Base-by-base conservation (phyloP, 2,329 filamentous ascomycete species). In the Phoma sp. region DNA sequence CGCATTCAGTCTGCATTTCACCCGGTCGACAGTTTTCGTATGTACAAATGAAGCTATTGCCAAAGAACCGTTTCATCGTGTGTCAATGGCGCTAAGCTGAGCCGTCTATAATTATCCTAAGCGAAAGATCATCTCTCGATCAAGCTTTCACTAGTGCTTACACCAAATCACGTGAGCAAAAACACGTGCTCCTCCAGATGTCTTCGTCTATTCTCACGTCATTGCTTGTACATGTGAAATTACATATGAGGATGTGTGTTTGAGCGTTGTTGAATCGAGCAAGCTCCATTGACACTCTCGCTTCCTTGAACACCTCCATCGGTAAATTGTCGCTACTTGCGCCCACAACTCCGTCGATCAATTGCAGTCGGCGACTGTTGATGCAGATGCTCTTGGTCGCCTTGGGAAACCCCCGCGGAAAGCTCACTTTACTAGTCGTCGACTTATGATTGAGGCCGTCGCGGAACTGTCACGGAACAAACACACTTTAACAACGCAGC, bases 51-150 rank as follows among this genome's bases (percentile, higher is more conserved):
- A 30, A 34, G n/a, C 39, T 21, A 26, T 15, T 21, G 20, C 34
- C 28, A 10, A 33, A 39, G 11, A 37, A 25, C 26, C 32, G 39
- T 47, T 47, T 38, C 53, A 37, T 37, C 36, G 48, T 64, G 61
- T 58, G 53, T 66, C 57, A 60, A 53, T 57, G 57, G 46, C 54
- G 53, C 40, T 46, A 28, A 25, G 30, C 37, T 28, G 42, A 23
- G 26, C 33, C 21, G 47, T 28, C 59, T 67, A 66, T 61, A 48
- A 63, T 60, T 62, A 67, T 54, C 59, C 23, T 47, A 32, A 42
- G 53, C 32, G 53, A 53, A 26, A 25, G 47, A 53, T 47, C 39
- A 21, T 23, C 47, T 14, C n/a, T n/a, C 17, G 33, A 9, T 47
- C 42, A 56, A 56, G 53, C 49, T 53, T 49, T 51, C 17, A 28